Base-by-base conservation (phyloP, 306 rosid species). In the Gillenia trifoliata region DNA sequence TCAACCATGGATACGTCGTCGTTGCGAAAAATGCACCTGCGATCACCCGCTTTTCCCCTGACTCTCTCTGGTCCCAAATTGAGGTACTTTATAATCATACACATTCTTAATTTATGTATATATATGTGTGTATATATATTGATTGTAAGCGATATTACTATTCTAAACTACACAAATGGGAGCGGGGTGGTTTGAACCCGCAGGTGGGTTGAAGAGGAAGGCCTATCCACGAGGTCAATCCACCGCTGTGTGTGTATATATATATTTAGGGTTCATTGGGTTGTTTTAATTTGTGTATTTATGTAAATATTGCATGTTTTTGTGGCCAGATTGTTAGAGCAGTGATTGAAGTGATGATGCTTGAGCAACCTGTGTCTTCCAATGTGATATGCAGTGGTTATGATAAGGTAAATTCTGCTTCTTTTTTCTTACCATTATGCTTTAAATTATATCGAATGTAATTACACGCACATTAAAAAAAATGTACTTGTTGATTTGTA, bases 341-440 rank as follows among this genome's bases (percentile, higher is more conserved):
- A 72, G 82, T 82, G 45, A 79, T 91, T 68, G 92, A 89, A 70
- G 41, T 64, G 69, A 69, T 88, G 38, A 63, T 54, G 76, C 11
- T 62, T 28, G 77, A 49, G 52, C 71, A 70, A 36, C 41, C 75
- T 10, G 45, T 26, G 50, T 54, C 59, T 59, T 66, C 77, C 75
- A 93, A 91, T 75, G 91, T 88, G n/a, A 71, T 93, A 61, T 79
- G 86, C 86, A 61, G 81, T 66, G 86, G 78, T 73, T 91, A 75
- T 77, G 80, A 84, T 63, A 75, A 26, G 87, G 98, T 83, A 80
- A 77, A 80, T 38, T 38, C 11, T 36, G 49, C 49, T 56, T 33
- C 13, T 60, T 59, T 43, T 28, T 38, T 23, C 17, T 3, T 43
- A 38, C 41, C 67, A 36, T 43, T 61, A 28, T 71, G 19, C 74